Percentiles rank a stretch among this genome's conserved stretches.
These are phyloP conservation scores for Penicillium sp. DNA, from an alignment of 2,329 filamentous ascomycete genomes.

Conservation along the genomic window DNA sequence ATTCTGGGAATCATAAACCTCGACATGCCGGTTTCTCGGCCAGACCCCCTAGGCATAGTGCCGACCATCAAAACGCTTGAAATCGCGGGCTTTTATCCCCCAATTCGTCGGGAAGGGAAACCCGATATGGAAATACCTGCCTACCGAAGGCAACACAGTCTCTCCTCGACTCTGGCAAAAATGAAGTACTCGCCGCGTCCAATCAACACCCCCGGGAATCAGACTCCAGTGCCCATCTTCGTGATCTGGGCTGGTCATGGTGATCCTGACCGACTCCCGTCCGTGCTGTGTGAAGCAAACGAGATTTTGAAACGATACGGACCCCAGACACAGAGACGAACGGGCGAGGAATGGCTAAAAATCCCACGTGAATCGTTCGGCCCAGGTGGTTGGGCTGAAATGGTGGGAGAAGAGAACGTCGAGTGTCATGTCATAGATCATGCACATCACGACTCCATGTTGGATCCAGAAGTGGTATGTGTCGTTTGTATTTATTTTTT, in stretches of 20 bases:
- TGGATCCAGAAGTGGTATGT: not conserved
- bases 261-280: constrained; percentile 6
- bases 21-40: not conserved
- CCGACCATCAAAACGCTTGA: constrained; percentile 5
- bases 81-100: constrained; percentile 6
- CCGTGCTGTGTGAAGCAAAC: constrained; percentile 2
- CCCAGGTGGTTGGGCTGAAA: constrained; percentile 10
- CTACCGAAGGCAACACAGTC: constrained; percentile 5
- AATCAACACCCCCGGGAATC: not conserved
- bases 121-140: constrained; percentile 11
- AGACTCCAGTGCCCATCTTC: constrained; percentile 1
- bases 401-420: constrained; percentile 11
- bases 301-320: not conserved
- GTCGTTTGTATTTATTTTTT: not conserved
- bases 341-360: constrained; percentile 1
- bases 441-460: not conserved
- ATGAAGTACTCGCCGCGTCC: constrained; percentile 5
- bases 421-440: constrained; percentile 5
- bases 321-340: not conserved
- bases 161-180: constrained; percentile 4
- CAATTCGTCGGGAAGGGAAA: constrained; percentile 9
- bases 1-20: constrained; percentile 6
- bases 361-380: constrained; percentile 9
- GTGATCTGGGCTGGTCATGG: constrained; percentile 13
- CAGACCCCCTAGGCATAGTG: not conserved